These are phyloP conservation scores for Syzygium aqueum DNA, from an alignment of 345 rosid species.

Conservation along the genomic window DNA sequence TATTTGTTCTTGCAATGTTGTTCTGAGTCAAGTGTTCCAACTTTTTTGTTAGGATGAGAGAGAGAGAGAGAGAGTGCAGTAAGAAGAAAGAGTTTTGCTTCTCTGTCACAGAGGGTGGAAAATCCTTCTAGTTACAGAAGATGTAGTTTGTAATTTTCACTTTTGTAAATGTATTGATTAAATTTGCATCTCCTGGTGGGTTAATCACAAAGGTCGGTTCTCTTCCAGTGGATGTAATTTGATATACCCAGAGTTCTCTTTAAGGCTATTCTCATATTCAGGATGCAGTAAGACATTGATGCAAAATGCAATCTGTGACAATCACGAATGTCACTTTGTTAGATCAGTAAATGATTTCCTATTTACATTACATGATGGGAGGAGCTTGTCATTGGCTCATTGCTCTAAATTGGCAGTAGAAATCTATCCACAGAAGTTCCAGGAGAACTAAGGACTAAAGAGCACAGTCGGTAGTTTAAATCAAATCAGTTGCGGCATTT, in stretches of 20 bases:
- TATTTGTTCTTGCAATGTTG: neutral
- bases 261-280: neutral
- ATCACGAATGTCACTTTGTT: neutral
- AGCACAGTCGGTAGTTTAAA: neutral
- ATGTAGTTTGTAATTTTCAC: slow-evolving; percentile 1
- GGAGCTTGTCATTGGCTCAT: neutral
- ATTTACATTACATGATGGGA: neutral
- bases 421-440: neutral
- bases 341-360: neutral
- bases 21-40: neutral
- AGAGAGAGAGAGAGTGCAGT: neutral
- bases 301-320: neutral
- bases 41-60: neutral
- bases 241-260: neutral
- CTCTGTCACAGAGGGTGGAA: slow-evolving; percentile 14
- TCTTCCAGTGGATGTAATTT: neutral
- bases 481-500: neutral
- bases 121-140: slow-evolving; percentile 1
- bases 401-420: neutral
- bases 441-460: neutral
- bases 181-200: neutral
- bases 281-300: neutral
- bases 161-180: neutral
- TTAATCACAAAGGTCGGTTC: neutral
- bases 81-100: slow-evolving; percentile 3